Evolutionary conservation across 371 early-diverging fungal species (phyloP), one percentile per base, ranked within the genome.

Genomic region (Mortierella sp.): DNA sequence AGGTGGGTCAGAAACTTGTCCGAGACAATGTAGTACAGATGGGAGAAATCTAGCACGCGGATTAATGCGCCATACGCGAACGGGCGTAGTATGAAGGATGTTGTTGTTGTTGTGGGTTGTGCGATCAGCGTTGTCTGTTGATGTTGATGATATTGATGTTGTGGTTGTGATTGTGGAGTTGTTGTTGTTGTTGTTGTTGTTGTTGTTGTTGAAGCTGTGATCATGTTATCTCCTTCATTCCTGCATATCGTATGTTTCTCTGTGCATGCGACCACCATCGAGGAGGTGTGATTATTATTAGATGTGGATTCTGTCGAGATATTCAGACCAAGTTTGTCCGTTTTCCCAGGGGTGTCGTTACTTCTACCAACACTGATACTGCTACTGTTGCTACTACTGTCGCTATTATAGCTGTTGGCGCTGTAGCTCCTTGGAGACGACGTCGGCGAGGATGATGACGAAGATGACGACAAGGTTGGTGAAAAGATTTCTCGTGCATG

Each of bases 21-120:
- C 14, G 77, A 78, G 67, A 83, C 37, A 43, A 83, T 74, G 60
- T 83, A 78, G 70, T 83, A 68, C 10, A 83, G 66, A 10, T 64
- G 47, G 0, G 78, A 70, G 40, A 83, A 83, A 68, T 83, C 64
- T 11, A 83, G 72, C 1, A 39, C 62, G 6, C 66, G 70, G 61
- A 83, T 65, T 1, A 69, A 35, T 0, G 20, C 3, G 43, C 75
- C 69, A 10, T 83, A 83, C 22, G 5, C 14, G 52, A 57, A 35
- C 26, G 62, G 57, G 9, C 5, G 40, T 24, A 64, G 8, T 37
- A 24, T 11, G 55, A 22, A 32, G 30, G n/a, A 30, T 37, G 18
- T 45, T 16, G 45, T 40, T 66, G 40, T 24, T 57, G 22, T 66
- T 39, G 60, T n/a, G 22, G 52, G 5, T 55, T 58, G 35, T 35